These are phyloP conservation scores for Chlamydomonas incerta DNA, from an alignment of 139 green algal species.

Conservation along the genomic window DNA sequence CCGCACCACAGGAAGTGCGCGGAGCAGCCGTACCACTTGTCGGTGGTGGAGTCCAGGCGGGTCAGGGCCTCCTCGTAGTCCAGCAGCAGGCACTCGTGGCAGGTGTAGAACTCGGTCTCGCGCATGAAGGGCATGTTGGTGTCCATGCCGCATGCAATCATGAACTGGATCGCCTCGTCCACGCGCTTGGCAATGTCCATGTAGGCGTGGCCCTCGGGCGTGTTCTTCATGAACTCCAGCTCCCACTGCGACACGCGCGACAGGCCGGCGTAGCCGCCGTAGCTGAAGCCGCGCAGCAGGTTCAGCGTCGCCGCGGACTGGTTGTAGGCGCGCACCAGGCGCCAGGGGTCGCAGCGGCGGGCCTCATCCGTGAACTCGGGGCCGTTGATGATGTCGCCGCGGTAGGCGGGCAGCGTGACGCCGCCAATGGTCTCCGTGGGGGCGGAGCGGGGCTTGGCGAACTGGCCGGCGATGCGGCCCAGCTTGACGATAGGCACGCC, in stretches of 20 bases:
- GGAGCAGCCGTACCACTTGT: slow-evolving; percentile 90
- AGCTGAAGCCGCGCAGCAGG: slow-evolving; percentile 96
- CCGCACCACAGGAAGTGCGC: slow-evolving; percentile 99
- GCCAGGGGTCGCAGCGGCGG: slow-evolving; percentile 88
- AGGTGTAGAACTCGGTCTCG: slow-evolving; percentile 97
- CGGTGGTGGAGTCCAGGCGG: slow-evolving; percentile 72
- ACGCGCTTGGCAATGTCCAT: slow-evolving; percentile 91
- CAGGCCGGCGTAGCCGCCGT: slow-evolving; percentile 95
- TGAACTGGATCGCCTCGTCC: slow-evolving; percentile 96
- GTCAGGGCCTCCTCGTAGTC: slow-evolving; percentile 98
- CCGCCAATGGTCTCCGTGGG: slow-evolving; percentile 65
- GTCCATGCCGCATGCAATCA: slow-evolving; percentile 92
- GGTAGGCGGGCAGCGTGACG: slow-evolving; percentile 75
- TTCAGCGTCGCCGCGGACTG: slow-evolving; percentile 98
- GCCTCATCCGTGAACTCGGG: slow-evolving; percentile 91
- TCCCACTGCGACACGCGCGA: slow-evolving; percentile 95
- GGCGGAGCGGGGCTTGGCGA: slow-evolving; percentile 93
- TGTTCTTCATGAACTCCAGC: slow-evolving; percentile 98
- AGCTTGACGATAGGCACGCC: slow-evolving; percentile 98
- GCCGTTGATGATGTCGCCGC: slow-evolving; percentile 99
- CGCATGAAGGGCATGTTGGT: slow-evolving; percentile 81
- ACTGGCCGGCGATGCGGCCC: slow-evolving; percentile 98
- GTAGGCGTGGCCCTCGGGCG: slow-evolving; percentile 88
- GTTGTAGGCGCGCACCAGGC: slow-evolving; percentile 95
- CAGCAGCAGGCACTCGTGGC: slow-evolving; percentile 93